Base-by-base conservation (phyloP, 2,329 filamentous ascomycete species). In the Mycosphaerella arachidis region DNA sequence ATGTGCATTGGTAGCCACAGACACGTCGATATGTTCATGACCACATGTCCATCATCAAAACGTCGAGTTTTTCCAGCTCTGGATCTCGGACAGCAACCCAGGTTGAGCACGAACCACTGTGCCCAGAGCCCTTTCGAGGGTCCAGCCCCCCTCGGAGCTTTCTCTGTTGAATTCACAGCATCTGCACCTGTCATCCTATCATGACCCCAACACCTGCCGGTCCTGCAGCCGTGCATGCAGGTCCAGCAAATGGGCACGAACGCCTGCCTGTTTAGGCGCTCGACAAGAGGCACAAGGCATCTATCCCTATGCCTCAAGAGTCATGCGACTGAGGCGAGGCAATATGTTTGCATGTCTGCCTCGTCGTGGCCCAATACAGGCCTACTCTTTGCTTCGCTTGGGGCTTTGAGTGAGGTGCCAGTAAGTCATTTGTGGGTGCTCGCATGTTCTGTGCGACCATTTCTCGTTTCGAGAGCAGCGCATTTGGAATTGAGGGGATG, bases 181-280 rank as follows among this genome's bases (percentile, higher is more conserved):
- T 37, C 62, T 62, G 62, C 57, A 64, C 20, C 57, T 61, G 59
- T 58, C 59, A 45, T 37, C 62, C 59, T 62, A 56, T 64, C 56
- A 57, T 54, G 50, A 13, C 51, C 48, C 18, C 33, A 16, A 37
- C 40, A 50, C 48, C 12, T 20, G 46, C 45, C 13, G 57, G 48
- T 50, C 55, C 59, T 61, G 59, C 62, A 58, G 59, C 62, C 1
- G 31, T 5, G 8, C 12, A 35, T 35, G 31, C 31, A 35, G 31
- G 31, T 35, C 31, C 31, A 35, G 31, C 31, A 35, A 35, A 35
- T 35, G 31, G 31, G 31, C 31, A 35, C 31, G 31, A 35, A 35
- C 31, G 31, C 31, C 31, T 5, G 31, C 30, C 24, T 58, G 54
- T 60, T 58, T 43, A 61, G 52, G 48, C 48, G 59, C 59, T 57